Base-by-base conservation (phyloP, 495 filamentous ascomycete genomes). In the Lepidopterella palustris region DNA sequence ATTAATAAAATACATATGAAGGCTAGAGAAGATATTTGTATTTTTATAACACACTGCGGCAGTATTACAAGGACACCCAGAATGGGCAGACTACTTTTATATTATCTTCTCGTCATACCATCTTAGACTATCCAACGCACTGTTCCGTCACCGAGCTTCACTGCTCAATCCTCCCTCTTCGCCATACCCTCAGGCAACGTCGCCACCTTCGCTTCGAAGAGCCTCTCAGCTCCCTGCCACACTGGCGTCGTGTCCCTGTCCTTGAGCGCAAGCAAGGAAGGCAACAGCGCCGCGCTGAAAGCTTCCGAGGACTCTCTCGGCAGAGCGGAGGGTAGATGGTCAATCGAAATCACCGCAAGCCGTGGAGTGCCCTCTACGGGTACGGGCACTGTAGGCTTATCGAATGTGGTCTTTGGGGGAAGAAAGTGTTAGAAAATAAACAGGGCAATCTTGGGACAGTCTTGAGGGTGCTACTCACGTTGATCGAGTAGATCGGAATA, bases 221-320 rank as follows among this genome's bases (percentile, higher is more conserved):
- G 77, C 71, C 87, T 82, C 79, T 95, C 84, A 8, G 91, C 92
- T 42, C 86, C 80, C 58, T 78, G 75, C 92, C 92, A 97, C 3
- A 96, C 92, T 4, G 82, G 83, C 23, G 81, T 76, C 48, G 78
- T 87, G 31, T 77, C 72, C 69, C 89, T 82, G 70, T 90, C 80
- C 70, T 92, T 89, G 52, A 97, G 76, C 63, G 87, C 80, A 45
- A 95, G 69, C 59, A 97, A 75, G 63, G 84, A 86, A 2, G 91
- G 90, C 32, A 97, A 73, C 56, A 97, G 76, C 25, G 87, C 87
- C 45, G 78, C 74, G 74, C 85, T 90, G 72, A 96, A 97, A 25
- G 88, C 83, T 77, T 97, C 92, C 29, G 84, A 89, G 35, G 89
- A 84, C 73, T 97, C 92, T 45, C 92, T 78, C 9, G 92, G 89